Evolutionary conservation across 2,329 filamentous ascomycete species (phyloP), one percentile per base, ranked within the genome.

Genomic region (Aspergillus pseudotamarii): DNA sequence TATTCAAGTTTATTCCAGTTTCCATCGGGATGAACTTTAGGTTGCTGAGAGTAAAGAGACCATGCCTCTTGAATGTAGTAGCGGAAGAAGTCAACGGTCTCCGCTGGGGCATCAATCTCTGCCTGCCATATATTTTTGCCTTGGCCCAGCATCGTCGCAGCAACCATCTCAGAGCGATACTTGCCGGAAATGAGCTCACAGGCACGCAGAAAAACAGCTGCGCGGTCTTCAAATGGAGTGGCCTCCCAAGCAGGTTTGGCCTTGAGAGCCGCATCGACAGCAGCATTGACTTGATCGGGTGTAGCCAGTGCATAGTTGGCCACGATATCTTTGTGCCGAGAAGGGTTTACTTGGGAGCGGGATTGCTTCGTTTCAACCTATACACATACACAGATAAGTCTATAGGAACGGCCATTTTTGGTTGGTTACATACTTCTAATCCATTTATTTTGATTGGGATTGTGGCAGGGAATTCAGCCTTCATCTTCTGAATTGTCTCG

Each of bases 111-210:
- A 78, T 98, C 94, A 67, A 98, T 97, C 84, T 98, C 94, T n/a
- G 94, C 94, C 80, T 98, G 94, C 93, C 93, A 97, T 51, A 92
- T 93, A 77, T 97, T 98, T 87, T 98, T 98, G 72, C 94, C 94
- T 81, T 98, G 94, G 66, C 94, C 94, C 23, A 97, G 84, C 88
- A 98, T 97, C 6, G 94, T 97, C 36, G 93, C 89, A 5, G 94
- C 94, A 90, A 97, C 96, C 71, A 98, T 88, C 59, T 97, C 93
- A 79, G 96, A 97, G 75, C 94, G 88, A 81, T 98, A 97, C 82
- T 97, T 98, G 67, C 87, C 91, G 57, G 91, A 84, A 68, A 98
- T 88, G 64, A 98, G 84, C 76, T 97, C 94, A 38, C 94, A 94
- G 3, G 94, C 94, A 84, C 97, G 97, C 72, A 98, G 86, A 83